These are phyloP conservation scores for Phellopilus nigrolimitatus DNA, from an alignment of 1,284 basidiomycete species.

Conservation along the genomic window DNA sequence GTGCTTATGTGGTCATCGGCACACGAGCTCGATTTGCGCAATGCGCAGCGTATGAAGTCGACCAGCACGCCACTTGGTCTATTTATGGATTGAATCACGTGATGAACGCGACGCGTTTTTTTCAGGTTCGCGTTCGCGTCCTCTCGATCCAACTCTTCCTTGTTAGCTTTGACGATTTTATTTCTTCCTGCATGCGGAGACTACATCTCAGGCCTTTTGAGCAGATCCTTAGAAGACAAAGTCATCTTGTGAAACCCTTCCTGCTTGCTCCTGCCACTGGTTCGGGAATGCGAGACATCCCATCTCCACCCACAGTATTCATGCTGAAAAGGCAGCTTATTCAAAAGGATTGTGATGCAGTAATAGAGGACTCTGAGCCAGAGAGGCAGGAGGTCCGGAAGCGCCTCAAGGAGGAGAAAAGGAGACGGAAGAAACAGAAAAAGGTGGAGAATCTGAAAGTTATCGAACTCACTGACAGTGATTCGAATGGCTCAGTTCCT, in stretches of 20 bases:
- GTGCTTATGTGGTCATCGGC: background rate
- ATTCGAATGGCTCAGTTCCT: background rate
- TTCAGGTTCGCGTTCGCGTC: background rate
- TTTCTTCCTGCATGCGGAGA: background rate
- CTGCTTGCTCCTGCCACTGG: too few species aligned
- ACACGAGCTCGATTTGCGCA: background rate
- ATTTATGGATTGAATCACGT: too few species aligned
- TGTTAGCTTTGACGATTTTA: background rate
- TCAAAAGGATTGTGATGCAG: slow-evolving; percentile 27
- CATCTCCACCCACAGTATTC: background rate
- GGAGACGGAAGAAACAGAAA: slow-evolving; percentile 22
- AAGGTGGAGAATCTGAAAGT: slow-evolving; percentile 12
- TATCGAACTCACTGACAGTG: slow-evolving; percentile 19
- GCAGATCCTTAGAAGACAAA: background rate
- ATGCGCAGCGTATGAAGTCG: too few species aligned
- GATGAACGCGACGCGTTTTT: background rate
- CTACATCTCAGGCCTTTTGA: background rate
- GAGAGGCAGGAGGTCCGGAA: slow-evolving; percentile 39
- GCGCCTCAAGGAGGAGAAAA: slow-evolving; percentile 47
- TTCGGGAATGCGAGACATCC: background rate
- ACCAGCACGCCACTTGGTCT: too few species aligned
- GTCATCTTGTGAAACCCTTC: background rate
- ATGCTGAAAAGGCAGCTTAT: slow-evolving; percentile 1
- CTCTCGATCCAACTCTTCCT: background rate
- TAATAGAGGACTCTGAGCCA: slow-evolving; percentile 65